Conservation (phyloP, 2,329 filamentous ascomycete genomes). For the Fusarium sterilihyphosum region DNA sequence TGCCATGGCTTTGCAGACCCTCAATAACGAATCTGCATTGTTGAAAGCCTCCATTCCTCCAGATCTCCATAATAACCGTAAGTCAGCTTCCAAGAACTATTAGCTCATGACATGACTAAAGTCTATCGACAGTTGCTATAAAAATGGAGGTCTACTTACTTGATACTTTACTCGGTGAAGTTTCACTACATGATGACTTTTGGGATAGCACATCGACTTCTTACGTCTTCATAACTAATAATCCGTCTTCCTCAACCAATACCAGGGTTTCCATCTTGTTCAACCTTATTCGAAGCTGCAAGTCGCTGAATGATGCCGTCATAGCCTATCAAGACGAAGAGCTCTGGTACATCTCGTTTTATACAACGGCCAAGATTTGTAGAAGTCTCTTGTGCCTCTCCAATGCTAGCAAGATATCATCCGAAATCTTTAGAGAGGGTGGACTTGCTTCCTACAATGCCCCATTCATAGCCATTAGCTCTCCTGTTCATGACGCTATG, state of each 20-base stretch:
- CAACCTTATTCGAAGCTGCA: background rate
- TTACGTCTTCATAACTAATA: background rate
- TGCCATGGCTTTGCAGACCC: constrained; percentile 7
- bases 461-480: background rate
- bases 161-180: constrained; percentile 8
- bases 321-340: background rate
- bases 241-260: background rate
- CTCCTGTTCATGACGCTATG: background rate
- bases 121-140: background rate
- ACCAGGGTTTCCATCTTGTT: background rate
- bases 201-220: background rate
- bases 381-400: constrained; percentile 9
- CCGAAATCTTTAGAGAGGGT: background rate
- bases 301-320: background rate
- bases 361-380: constrained; percentile 13
- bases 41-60: background rate
- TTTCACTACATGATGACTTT: constrained; percentile 11
- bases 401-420: constrained; percentile 9
- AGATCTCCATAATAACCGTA: background rate
- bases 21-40: background rate
- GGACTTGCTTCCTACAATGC: background rate
- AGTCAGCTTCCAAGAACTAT: background rate
- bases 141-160: constrained; percentile 5
- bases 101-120: too few relatives aligned
- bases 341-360: constrained; percentile 11